Conservation (phyloP, 768 basidiomycete species). For the Lactarius deliciosus region DNA sequence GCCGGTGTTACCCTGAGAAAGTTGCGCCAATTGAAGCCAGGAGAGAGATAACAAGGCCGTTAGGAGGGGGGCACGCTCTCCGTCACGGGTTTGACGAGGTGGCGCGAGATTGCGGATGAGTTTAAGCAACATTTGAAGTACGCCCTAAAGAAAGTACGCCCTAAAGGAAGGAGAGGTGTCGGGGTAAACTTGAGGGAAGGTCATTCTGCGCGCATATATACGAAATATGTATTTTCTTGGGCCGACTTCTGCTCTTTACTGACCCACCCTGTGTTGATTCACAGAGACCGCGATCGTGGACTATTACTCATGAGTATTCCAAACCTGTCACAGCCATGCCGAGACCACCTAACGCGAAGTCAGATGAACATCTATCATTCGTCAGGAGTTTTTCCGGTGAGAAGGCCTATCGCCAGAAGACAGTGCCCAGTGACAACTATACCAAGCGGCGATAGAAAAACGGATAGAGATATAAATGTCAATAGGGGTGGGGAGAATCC, state of each 20-base stretch:
- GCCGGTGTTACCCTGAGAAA: slow-evolving; percentile 46
- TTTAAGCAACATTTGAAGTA: slow-evolving; percentile 11
- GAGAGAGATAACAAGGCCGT: slow-evolving; percentile 43
- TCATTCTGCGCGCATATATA: background rate
- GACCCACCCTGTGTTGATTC: background rate
- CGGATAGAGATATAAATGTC: background rate
- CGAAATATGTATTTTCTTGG: background rate
- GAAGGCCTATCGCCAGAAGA: background rate
- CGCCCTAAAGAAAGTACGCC: background rate
- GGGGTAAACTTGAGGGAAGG: background rate
- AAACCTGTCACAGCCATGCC: background rate
- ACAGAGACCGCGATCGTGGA: background rate
- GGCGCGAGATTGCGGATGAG: slow-evolving; percentile 12
- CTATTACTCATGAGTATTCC: background rate
- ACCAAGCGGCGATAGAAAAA: background rate
- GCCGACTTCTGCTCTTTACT: background rate
- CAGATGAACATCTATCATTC: background rate
- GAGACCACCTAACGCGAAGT: background rate
- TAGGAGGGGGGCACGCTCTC: slow-evolving; percentile 37
- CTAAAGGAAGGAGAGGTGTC: background rate
- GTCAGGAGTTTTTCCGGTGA: background rate
- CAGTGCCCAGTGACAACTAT: background rate
- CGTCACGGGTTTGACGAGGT: background rate
- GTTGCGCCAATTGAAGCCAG: slow-evolving; percentile 51
- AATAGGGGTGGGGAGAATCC: background rate